phyloP scores from a whole-genome alignment of 164 flowering plant species.

The Aristolochia contorta region DNA sequence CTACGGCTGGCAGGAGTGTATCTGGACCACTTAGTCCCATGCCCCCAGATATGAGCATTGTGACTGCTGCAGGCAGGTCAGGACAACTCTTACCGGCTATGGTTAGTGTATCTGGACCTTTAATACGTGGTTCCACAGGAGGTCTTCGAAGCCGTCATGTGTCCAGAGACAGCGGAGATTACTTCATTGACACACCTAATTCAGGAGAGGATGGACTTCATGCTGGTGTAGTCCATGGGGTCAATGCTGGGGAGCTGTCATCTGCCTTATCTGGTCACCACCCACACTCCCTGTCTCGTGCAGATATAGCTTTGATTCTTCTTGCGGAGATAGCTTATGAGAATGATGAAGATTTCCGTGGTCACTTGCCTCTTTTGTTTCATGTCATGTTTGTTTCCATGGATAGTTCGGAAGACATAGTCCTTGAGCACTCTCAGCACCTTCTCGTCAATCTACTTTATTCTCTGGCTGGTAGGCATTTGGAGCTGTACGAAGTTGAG shows the following conservation, averaged over 20 bases:
- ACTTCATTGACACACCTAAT: conserved; percentile 87
- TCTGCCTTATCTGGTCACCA: conserved; percentile 97
- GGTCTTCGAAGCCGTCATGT: conserved; percentile 88
- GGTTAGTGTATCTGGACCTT: conserved; percentile 94
- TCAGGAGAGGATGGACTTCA: conserved; percentile 87
- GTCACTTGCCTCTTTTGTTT: conserved; percentile 30
- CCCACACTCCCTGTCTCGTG: conserved; percentile 85
- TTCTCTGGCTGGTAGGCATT: conserved; percentile 93
- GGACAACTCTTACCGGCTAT: conserved; percentile 90
- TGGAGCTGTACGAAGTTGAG: conserved; percentile 93
- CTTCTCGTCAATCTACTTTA: conserved; percentile 89
- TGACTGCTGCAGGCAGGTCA: conserved; percentile 71
- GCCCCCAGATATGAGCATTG: conserved; percentile 82
- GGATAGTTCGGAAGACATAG: conserved; percentile 65
- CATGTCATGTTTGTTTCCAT: conserved; percentile 7
- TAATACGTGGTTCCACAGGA: conserved; percentile 87
- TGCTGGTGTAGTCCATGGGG: conserved; percentile 56
- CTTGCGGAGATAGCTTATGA: conserved; percentile 38
- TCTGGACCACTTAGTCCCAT: conserved; percentile 93
- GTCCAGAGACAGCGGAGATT: conserved; percentile 95
- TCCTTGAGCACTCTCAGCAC: conserved; percentile 95
- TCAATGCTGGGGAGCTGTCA: conserved; percentile 90
- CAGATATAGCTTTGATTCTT: conserved; percentile 78
- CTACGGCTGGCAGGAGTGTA: conserved; percentile 78
- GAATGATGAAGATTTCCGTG: conserved; percentile 92